These are phyloP conservation scores for Neospora caninum DNA, from an alignment of 169 alveolate genomes.

Conservation along the genomic window DNA sequence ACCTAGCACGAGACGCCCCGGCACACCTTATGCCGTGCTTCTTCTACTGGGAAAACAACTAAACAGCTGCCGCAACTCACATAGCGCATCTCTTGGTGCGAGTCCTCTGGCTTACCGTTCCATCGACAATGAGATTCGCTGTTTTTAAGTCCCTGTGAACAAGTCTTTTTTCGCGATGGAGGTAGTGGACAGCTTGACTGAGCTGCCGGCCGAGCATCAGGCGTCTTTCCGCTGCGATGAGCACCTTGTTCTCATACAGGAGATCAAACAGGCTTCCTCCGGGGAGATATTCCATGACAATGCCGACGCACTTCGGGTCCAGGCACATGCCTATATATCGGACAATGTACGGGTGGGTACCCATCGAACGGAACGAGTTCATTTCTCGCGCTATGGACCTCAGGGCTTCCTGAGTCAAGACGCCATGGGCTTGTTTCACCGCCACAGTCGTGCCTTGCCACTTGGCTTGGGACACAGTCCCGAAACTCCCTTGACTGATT, in stretches of 20 bases:
- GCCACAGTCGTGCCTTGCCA: slow-evolving; percentile 77
- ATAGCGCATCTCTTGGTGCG: no score
- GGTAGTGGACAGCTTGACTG: slow-evolving; percentile 75
- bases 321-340: slow-evolving; percentile 81
- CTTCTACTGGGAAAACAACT: no score
- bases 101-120: slow-evolving; percentile 55
- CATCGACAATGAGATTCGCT: slow-evolving; percentile 79
- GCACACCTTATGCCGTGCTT: no score
- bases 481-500: slow-evolving; percentile 79
- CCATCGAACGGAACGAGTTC: slow-evolving; percentile 76
- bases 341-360: slow-evolving; percentile 78
- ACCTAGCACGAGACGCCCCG: no score
- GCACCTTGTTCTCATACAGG: slow-evolving; percentile 72
- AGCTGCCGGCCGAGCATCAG: slow-evolving; percentile 77
- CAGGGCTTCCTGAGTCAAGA: slow-evolving; percentile 75
- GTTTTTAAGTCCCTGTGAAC: slow-evolving; percentile 84
- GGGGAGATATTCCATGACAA: slow-evolving; percentile 78
- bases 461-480: slow-evolving; percentile 72
- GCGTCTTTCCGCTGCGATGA: slow-evolving; percentile 75
- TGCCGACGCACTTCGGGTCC: slow-evolving; percentile 77
- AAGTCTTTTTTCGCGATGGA: slow-evolving; percentile 76
- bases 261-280: slow-evolving; percentile 80
- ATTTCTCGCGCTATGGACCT: slow-evolving; percentile 82
- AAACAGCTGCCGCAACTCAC: no score
- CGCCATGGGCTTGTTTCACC: slow-evolving; percentile 72